Percentiles rank a stretch among this genome's conserved stretches.
Conservation (phyloP, 148 eudicot genomes). For the Diospyros kaki region DNA sequence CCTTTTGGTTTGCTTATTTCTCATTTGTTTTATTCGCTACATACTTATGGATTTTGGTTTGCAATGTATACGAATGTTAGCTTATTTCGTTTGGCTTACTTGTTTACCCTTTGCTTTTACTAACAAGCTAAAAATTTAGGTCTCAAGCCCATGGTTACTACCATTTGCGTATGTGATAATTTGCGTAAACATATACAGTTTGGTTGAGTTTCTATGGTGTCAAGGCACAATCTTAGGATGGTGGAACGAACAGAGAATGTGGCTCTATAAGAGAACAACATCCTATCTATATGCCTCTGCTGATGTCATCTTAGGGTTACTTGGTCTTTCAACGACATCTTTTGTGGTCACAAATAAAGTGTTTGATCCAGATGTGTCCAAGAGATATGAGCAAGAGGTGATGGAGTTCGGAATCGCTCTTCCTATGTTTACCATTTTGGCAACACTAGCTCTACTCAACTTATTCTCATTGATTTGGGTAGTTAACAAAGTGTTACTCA, state of each 20-base stretch:
- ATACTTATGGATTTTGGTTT: no score
- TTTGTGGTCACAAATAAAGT: conserved; percentile 35
- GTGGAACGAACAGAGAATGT: conserved; percentile 48
- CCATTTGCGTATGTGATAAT: conserved; percentile 30
- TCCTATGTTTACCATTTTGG: conserved; percentile 21
- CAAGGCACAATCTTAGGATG: conserved; percentile 32
- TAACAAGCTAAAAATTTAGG: conserved; percentile 10
- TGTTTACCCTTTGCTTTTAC: no score
- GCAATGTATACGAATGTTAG: no score
- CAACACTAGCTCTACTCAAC: conserved; percentile 28
- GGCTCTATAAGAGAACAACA: conserved; percentile 28
- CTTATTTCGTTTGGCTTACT: no score
- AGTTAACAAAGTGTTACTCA: conserved; percentile 12
- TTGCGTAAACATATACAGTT: conserved; percentile 19
- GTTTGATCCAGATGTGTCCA: conserved; percentile 18
- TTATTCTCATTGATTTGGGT: conserved; percentile 12
- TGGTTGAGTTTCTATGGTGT: conserved; percentile 24
- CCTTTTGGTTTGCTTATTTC: no score
- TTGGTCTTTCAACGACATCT: conserved; percentile 26
- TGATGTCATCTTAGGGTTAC: conserved; percentile 17
- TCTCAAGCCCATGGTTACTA: conserved; percentile 36
- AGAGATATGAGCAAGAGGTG: conserved; percentile 28
- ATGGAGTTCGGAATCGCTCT: conserved; percentile 41
- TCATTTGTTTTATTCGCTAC: no score
- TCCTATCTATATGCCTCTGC: conserved; percentile 29